Base-by-base conservation (phyloP, 2,329 filamentous ascomycete genomes). In the Penicillium frequentans region DNA sequence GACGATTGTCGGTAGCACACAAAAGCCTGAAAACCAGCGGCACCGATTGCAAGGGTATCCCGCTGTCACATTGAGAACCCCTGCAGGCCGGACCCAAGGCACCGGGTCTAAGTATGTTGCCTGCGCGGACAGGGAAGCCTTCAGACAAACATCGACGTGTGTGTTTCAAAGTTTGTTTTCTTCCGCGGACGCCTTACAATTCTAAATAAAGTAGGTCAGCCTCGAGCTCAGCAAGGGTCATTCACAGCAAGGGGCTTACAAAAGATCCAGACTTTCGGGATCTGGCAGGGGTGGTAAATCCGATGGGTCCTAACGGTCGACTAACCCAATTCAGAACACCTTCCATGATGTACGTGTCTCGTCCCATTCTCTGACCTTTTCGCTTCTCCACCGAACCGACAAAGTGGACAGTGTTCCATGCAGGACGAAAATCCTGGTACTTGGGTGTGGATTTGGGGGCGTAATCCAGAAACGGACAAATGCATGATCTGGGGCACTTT, bases 291-390 rank as follows among this genome's bases (percentile, higher is more conserved):
- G 5, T 3, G 14, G 14, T 10, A 14, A 6, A 27, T 11, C 26
- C 37, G 19, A 50, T 48, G 53, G 51, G 37, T 54, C 52, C 37
- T 31, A 61, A 64, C 60, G 61, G 60, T 52, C 58, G 51, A 57
- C 57, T 59, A 63, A 55, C 62, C 52, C 5, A 44, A 56, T 64
- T 21, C 9, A 50, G 48, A 50, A 19, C 35, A 39, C 19, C 31
- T 16, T 14, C 10, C 35, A 39, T 19, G 7, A 10, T 39, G 2
- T 19, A 39, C 35, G 35, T 39, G 16, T 37, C 35, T 37, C 6
- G n/a, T 19, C n/a, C 35, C 8, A 19, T 39, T 14, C 31, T 33
- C 35, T n/a, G 35, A 1, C 3, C 9, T 39, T 39, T 39, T 5
- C 13, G 7, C 35, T 9, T 39, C n/a, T 19, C 35, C 29, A 29